Percentiles rank a stretch among this genome's conserved stretches.
These are phyloP conservation scores for Avena eriantha DNA, from an alignment of 176 grass and related monocot genomes.

Conservation along the genomic window DNA sequence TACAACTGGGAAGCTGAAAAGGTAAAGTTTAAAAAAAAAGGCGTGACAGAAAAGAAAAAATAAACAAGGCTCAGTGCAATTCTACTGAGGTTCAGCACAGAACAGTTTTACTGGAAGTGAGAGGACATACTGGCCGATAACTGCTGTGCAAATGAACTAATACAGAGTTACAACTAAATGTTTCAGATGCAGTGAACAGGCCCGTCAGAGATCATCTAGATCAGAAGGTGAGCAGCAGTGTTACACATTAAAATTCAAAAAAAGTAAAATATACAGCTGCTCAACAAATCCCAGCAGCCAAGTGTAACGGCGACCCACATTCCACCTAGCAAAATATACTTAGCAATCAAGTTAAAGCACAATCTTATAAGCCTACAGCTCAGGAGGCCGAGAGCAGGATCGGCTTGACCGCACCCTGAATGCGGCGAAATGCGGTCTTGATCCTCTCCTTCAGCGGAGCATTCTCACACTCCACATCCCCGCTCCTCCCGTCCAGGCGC, in stretches of 20 bases:
- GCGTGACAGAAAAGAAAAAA: background rate
- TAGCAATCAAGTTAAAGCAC: background rate
- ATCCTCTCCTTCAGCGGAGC: conserved; percentile 69
- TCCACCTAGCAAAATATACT: background rate
- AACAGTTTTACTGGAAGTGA: no score
- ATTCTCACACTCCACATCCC: conserved; percentile 79
- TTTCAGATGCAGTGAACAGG: background rate
- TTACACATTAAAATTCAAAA: background rate
- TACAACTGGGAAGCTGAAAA: no score
- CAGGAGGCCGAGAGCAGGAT: conserved; percentile 65
- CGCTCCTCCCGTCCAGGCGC: conserved; percentile 66
- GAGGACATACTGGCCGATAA: no score
- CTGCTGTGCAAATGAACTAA: no score
- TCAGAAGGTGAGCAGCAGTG: background rate
- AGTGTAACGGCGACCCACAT: no score
- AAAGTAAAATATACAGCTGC: background rate
- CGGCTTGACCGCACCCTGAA: conserved; percentile 75
- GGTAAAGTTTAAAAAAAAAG: no score
- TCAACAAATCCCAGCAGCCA: background rate
- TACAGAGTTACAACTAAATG: no score
- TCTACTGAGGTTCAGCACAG: background rate
- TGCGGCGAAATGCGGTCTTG: conserved; percentile 66
- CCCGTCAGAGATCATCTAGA: background rate
- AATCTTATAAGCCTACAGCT: conserved; percentile 23
- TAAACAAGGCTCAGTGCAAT: background rate